A percentile compares a stretch with the other conserved stretches of the same genome.
Evolutionary conservation across 306 rosid genomes (phyloP).

Genomic region (Lathyrus aphaca): DNA sequence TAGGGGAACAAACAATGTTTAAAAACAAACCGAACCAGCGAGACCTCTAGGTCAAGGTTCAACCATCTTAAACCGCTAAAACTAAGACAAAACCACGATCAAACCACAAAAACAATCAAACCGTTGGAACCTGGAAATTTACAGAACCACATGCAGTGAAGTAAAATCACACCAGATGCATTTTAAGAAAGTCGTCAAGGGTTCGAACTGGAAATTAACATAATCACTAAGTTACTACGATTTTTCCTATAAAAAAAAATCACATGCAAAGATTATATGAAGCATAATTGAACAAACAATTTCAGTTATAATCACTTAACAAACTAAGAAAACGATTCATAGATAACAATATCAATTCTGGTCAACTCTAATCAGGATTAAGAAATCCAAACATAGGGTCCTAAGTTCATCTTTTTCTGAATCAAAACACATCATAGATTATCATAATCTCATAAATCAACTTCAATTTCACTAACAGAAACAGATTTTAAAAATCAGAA

Average conservation of each 20-base stretch:
- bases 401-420: slow-evolving; percentile 7
- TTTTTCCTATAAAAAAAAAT: not conserved
- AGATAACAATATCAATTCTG: slow-evolving; percentile 16
- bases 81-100: too few species aligned
- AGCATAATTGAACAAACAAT: slow-evolving; percentile 9
- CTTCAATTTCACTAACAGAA: slow-evolving; percentile 14
- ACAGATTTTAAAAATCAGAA: not conserved
- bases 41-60: too few species aligned
- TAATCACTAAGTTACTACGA: not conserved
- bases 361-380: slow-evolving; percentile 32
- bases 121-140: not conserved
- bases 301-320: slow-evolving; percentile 7
- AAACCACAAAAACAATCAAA: too few species aligned
- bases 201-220: not conserved
- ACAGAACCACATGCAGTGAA: slow-evolving; percentile 16
- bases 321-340: not conserved
- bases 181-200: not conserved
- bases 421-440: slow-evolving; percentile 36
- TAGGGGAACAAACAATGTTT: too few species aligned
- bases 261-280: slow-evolving; percentile 31
- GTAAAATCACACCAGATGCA: slow-evolving; percentile 5
- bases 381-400: slow-evolving; percentile 28
- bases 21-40: too few species aligned
- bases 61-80: too few species aligned
- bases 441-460: slow-evolving; percentile 29